Conservation (phyloP, 306 rosid species). For the Inga leiocalycina region DNA sequence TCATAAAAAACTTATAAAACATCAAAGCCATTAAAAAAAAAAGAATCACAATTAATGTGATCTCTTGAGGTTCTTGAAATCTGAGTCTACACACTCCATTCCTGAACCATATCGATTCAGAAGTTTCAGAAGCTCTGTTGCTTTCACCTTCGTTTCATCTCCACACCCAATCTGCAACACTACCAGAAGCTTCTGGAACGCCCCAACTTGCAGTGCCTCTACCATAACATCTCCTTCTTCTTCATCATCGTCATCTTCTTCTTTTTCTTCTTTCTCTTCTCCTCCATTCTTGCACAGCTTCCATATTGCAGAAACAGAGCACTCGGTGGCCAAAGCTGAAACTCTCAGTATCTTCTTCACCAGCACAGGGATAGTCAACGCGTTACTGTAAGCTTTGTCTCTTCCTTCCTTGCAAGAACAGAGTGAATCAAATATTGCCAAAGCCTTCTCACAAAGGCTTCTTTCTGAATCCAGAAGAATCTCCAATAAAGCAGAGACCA, state of each 20-base stretch:
- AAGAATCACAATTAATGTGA: constrained; percentile 43
- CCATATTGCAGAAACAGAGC: constrained; percentile 60
- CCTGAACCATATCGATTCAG: constrained; percentile 68
- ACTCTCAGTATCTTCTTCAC: constrained; percentile 73
- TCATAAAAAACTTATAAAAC: not conserved
- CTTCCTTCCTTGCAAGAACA: constrained; percentile 53
- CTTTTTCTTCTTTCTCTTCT: not conserved
- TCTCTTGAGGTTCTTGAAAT: constrained; percentile 67
- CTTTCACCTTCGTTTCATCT: constrained; percentile 61
- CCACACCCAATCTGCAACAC: constrained; percentile 70
- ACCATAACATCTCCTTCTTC: constrained; percentile 46
- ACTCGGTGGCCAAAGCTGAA: constrained; percentile 59
- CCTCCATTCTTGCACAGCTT: constrained; percentile 53
- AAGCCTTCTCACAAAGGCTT: constrained; percentile 53
- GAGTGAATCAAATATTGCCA: constrained; percentile 52
- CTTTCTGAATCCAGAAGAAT: constrained; percentile 62
- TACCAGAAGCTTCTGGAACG: constrained; percentile 72
- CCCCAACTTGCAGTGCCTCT: constrained; percentile 80
- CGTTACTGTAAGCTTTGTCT: constrained; percentile 48
- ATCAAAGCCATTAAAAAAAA: not conserved
- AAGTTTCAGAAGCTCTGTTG: constrained; percentile 65
- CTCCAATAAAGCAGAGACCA: constrained; percentile 51
- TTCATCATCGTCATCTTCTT: not conserved
- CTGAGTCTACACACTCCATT: constrained; percentile 78
- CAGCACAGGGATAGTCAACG: constrained; percentile 59